Evolutionary conservation across 257 asterid species (phyloP), one percentile per base, ranked within the genome.

Genomic region (Capsicum chinense): DNA sequence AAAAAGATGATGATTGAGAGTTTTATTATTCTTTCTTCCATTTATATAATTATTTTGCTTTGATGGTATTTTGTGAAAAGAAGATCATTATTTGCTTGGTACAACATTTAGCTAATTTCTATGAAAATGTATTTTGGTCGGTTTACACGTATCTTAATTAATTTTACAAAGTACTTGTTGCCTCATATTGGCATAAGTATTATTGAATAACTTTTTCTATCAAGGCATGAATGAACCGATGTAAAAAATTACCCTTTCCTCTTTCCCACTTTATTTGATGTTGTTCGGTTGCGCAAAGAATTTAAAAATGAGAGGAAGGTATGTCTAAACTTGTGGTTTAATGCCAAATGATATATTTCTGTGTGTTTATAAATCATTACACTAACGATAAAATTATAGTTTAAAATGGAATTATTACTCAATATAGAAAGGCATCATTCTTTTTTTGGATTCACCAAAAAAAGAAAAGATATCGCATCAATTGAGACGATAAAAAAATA

Each of bases 1-100:
- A 14, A 78, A 78, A 78, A 78, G 81, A 78, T 78, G 81, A 78
- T 78, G 64, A 78, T 78, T 78, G 64, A 64, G 9, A 54, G 33
- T 78, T 69, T 39, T 39, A 39, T 39, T 68, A 68, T 73, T 50
- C 13, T 21, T 73, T 50, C 13, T 21, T 7, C 33, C 60, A 74
- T 50, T 26, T 66, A 66, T 73, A 47, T 44, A 11, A 7, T 8
- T 21, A 17, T 70, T 17, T 44, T 5, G 4, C 0, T 64, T 26
- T 26, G 42, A 64, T 64, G 47, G 44, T 9, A 64, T 44, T 64
- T 68, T 37, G 81, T 50, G 42, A 76, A 76, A 50, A 74, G 21
- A 74, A 52, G 63, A 26, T 21, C 9, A 52, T 76, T 26, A 76
- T 76, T 37, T 37, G 52, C 76, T 37, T 68, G 76, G 12, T 5